phyloP scores from a whole-genome alignment of 768 basidiomycete species.

The Hericium coralloides region DNA sequence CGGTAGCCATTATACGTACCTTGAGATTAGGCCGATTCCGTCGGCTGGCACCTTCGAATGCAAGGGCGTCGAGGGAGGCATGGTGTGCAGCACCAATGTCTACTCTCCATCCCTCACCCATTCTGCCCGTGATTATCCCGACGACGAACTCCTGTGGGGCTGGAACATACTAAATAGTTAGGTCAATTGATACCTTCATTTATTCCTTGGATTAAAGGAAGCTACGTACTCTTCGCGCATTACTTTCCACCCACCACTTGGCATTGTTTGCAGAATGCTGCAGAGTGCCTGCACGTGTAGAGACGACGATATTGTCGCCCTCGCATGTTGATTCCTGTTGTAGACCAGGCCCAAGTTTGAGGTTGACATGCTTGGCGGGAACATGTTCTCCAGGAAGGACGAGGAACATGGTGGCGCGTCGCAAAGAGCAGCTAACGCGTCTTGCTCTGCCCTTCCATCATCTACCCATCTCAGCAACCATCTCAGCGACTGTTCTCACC shows the following conservation, averaged over 20 bases:
- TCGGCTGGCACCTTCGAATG: conserved; percentile 95
- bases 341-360: conserved; percentile 83
- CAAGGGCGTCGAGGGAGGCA: conserved; percentile 80
- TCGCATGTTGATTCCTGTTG: conserved; percentile 36
- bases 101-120: conserved; percentile 87
- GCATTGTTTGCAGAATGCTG: conserved; percentile 63
- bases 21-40: conserved; percentile 91
- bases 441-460: background rate
- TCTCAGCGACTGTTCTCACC: too few species aligned
- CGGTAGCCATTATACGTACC: conserved; percentile 29
- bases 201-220: too few species aligned
- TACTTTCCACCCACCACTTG: conserved; percentile 86
- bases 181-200: too few species aligned
- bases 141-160: conserved; percentile 86
- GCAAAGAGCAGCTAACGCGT: background rate
- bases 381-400: conserved; percentile 80
- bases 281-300: conserved; percentile 64
- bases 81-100: conserved; percentile 88
- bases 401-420: conserved; percentile 35
- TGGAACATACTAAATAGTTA: conserved; percentile 66
- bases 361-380: conserved; percentile 64
- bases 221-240: conserved; percentile 69
- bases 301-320: conserved; percentile 28
- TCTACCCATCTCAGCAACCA: background rate
- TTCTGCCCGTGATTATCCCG: conserved; percentile 69